Evolutionary conservation across 176 grass and related monocot species (phyloP).

Genomic region (Hsuehochloa calcarea): DNA sequence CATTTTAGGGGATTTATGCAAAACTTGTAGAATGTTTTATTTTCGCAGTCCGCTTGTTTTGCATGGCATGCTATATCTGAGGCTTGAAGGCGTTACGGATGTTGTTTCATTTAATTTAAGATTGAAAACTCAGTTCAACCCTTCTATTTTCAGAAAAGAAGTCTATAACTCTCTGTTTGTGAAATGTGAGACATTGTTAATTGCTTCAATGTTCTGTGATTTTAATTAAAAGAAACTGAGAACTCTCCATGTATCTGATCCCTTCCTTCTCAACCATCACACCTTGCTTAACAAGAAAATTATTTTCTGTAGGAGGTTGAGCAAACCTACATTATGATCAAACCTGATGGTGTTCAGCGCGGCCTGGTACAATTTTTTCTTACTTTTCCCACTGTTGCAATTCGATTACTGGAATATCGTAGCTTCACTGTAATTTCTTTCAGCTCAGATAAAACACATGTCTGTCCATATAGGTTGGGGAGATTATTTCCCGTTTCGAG

Average conservation of each 20-base stretch:
- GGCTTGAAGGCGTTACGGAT: background rate
- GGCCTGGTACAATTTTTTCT: slow-evolving; percentile 52
- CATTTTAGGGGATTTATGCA: background rate
- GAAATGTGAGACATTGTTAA: background rate
- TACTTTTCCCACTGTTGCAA: background rate
- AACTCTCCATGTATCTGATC: background rate
- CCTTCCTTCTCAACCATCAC: background rate
- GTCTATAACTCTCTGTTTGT: background rate
- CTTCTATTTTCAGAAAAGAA: slow-evolving; percentile 5
- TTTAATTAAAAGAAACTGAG: background rate
- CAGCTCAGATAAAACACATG: background rate
- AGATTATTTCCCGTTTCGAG: slow-evolving; percentile 93
- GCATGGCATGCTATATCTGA: background rate
- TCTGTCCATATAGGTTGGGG: slow-evolving; percentile 68
- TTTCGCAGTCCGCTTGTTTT: background rate
- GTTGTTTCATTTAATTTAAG: background rate
- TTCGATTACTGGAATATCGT: background rate
- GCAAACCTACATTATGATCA: slow-evolving; percentile 93
- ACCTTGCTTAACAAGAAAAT: slow-evolving; percentile 1
- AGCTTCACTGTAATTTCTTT: slow-evolving; percentile 32
- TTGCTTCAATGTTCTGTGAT: background rate
- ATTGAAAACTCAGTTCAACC: background rate
- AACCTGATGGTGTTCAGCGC: slow-evolving; percentile 95
- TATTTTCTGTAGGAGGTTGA: slow-evolving; percentile 50
- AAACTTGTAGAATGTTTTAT: background rate